These are phyloP conservation scores for Magnolia officinalis DNA, from an alignment of 164 flowering plant genomes.

Conservation along the genomic window DNA sequence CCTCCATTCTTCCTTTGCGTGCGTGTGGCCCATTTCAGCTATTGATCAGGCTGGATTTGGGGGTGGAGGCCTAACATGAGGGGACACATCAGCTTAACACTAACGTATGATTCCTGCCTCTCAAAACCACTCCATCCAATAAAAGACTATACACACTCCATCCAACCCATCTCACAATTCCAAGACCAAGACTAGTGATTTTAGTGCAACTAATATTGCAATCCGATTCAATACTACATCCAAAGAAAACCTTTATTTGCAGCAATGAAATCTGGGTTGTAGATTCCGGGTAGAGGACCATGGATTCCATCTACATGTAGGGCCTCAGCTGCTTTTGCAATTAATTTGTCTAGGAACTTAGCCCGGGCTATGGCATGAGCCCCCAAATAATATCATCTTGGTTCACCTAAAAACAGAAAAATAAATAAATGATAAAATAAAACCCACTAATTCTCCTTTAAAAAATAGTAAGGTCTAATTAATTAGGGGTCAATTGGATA, in stretches of 20 bases:
- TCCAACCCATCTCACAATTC: too few species aligned
- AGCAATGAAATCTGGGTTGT: constrained; percentile 93
- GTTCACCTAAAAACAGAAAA: constrained; percentile 52
- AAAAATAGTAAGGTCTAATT: not conserved
- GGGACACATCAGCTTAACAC: too few species aligned
- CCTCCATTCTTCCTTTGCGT: too few species aligned
- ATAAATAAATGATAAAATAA: not conserved
- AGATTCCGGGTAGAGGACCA: constrained; percentile 97
- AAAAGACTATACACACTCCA: too few species aligned
- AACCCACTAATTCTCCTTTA: not conserved
- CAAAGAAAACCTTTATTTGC: constrained; percentile 65
- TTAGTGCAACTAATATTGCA: too few species aligned
- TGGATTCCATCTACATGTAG: constrained; percentile 72
- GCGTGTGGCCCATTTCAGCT: too few species aligned
- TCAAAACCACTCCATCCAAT: too few species aligned
- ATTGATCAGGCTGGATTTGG: too few species aligned
- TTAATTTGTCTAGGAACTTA: constrained; percentile 87
- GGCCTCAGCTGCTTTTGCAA: constrained; percentile 96
- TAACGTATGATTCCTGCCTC: too few species aligned
- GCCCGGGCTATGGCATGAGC: constrained; percentile 98
- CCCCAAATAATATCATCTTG: constrained; percentile 95
- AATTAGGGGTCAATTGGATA: not conserved
- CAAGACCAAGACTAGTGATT: too few species aligned
- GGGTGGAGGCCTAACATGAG: too few species aligned
- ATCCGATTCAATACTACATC: too few species aligned